Conservation (phyloP, 164 flowering plant genomes). For the Platanus orientalis region DNA sequence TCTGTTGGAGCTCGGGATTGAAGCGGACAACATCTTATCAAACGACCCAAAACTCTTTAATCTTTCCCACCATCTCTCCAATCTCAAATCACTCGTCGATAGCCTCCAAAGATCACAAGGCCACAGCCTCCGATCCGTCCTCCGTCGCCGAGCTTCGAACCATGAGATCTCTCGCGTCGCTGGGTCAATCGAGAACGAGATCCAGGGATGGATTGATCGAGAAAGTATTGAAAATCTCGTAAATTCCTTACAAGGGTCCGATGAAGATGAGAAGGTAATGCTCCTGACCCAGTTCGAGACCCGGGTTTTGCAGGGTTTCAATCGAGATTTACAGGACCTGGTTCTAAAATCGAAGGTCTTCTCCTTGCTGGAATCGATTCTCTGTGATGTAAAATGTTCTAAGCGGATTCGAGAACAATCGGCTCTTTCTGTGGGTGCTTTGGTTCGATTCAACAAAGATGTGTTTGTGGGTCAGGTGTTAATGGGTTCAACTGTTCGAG, state of each 20-base stretch:
- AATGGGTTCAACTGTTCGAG: constrained; percentile 38
- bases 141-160: constrained; percentile 47
- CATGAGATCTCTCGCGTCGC: constrained; percentile 69
- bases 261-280: constrained; percentile 29
- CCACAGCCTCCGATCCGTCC: constrained; percentile 36
- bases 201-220: constrained; percentile 87
- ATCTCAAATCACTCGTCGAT: constrained; percentile 40
- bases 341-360: constrained; percentile 56
- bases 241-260: constrained; percentile 22
- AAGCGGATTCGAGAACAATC: constrained; percentile 43
- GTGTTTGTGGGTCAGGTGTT: constrained; percentile 62
- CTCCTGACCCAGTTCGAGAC: constrained; percentile 39
- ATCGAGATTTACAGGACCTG: constrained; percentile 58
- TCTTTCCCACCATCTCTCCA: constrained; percentile 43
- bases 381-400: constrained; percentile 35
- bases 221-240: constrained; percentile 46
- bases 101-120: constrained; percentile 22
- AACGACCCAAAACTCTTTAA: constrained; percentile 53
- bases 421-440: constrained; percentile 16
- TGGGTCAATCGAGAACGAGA: constrained; percentile 56
- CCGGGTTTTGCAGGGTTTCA: constrained; percentile 56
- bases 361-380: constrained; percentile 37
- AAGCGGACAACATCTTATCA: constrained; percentile 42
- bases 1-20: constrained; percentile 52
- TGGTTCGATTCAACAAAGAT: constrained; percentile 61